Evolutionary conservation across 805 yeast genomes (phyloP).

Genomic region (Candida parachauliodes): DNA sequence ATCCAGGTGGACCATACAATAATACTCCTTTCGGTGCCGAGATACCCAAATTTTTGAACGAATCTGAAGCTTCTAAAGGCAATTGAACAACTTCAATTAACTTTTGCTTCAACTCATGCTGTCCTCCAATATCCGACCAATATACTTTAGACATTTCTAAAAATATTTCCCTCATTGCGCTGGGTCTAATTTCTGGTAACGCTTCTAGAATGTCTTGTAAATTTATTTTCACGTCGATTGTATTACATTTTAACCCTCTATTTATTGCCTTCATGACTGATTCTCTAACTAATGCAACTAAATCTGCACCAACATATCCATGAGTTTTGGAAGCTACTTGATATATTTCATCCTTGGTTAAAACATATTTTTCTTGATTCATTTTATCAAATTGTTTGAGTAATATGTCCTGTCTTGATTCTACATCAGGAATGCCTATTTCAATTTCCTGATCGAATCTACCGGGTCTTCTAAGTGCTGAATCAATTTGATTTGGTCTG

Average conservation of each 20-base stretch:
- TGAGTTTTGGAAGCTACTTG: constrained; percentile 75
- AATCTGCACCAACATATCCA: constrained; percentile 97
- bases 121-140: constrained; percentile 97
- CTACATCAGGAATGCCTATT: constrained; percentile 86
- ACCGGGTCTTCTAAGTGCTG: constrained; percentile 81
- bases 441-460: constrained; percentile 88
- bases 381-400: constrained; percentile 55
- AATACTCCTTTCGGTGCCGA: constrained; percentile 90
- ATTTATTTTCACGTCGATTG: constrained; percentile 42
- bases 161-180: constrained; percentile 95
- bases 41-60: constrained; percentile 76
- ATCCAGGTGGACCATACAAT: constrained; percentile 97
- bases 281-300: constrained; percentile 83
- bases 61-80: constrained; percentile 78
- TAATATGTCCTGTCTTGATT: constrained; percentile 72
- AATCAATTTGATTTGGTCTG: constrained; percentile 64
- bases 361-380: constrained; percentile 40
- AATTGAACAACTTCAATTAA: constrained; percentile 87
- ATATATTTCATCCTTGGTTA: constrained; percentile 55
- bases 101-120: constrained; percentile 73
- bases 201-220: constrained; percentile 66
- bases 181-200: constrained; percentile 78
- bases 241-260: constrained; percentile 42
- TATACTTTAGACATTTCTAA: constrained; percentile 90
- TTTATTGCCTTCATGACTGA: constrained; percentile 81